Evolutionary conservation across 208 protist species (phyloP), one percentile per base, ranked within the genome.

Genomic region (Leishmania turanica): DNA sequence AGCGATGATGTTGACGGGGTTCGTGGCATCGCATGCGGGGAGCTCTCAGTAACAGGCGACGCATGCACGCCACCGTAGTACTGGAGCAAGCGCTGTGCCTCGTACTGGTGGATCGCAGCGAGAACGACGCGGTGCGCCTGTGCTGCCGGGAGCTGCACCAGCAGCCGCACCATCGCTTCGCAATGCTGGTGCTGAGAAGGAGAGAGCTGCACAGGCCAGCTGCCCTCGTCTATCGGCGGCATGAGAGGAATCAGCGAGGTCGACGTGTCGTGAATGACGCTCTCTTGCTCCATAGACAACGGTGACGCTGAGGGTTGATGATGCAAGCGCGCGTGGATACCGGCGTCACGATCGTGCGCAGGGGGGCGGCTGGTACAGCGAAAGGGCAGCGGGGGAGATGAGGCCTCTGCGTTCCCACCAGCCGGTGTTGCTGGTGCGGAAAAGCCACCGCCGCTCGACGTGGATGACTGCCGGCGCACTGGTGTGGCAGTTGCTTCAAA

Each of bases 61-160:
- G 76, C 75, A n/a, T 81, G 74, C n/a, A 81, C n/a, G 8, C 82
- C 82, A n/a, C 82, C 82, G 64, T 85, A 85, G 77, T 77, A 68
- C 47, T 81, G 82, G 37, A 85, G 60, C 69, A 85, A 47, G 13
- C 77, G 77, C 19, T 71, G 76, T 40, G 82, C 75, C 71, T 85
- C 82, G 37, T 78, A 75, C 51, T 75, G 82, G 21, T n/a, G 75
- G 53, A 78, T 66, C 19, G 62, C 58, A 24, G 82, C 77, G 47
- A 75, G 47, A n/a, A 80, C 69, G 42, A 75, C 71, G 13, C 69
- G 40, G 40, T 78, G 62, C 64, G 60, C 82, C 71, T 56, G 60
- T 17, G 81, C 37, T 47, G 68, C 47, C 1, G 82, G 71, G 19
- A 77, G 56, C 70, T 75, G 70, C 31, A 76, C 70, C 45, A 77